Evolutionary conservation across 306 rosid genomes (phyloP), one percentile per base, ranked within the genome.

Genomic region (Dicorynia guianensis): DNA sequence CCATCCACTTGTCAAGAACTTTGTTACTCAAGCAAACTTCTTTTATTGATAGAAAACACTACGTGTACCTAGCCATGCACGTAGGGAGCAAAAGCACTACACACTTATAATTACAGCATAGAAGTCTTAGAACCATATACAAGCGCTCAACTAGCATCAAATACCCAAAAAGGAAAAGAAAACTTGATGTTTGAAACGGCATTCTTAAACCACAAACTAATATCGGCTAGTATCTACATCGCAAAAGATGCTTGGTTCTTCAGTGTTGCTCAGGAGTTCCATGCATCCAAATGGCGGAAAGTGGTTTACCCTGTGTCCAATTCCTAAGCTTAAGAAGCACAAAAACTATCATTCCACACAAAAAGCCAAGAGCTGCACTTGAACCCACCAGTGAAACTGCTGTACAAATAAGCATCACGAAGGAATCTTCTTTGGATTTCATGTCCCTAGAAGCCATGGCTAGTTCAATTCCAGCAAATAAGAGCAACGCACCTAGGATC

Each of bases 391-490:
- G 83, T 0, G 93, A 91, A 71, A 88, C 93, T 0, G 87, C 85
- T 7, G 90, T 84, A 61, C 80, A 78, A 40, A 87, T 4, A 58
- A 91, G 90, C 89, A 83, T 77, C 60, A 88, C 93, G 74, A 89
- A 91, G 5, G 82, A 76, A 57, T 91, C 90, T 47, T 87, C 87
- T 69, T 81, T 85, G 1, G 71, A 81, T n/a, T 75, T 88, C 93
- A 90, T 88, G 64, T 88, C 96, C 76, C 92, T 88, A 1, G 78
- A 79, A 52, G 96, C 84, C 89, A 90, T 87, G 34, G 96, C 94
- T 7, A 93, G 76, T 50, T 93, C 97, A 60, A 93, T 72, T 57
- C 91, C 97, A 4, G 97, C 94, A 54, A 93, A 93, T 57, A 93
- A 36, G 0, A 93, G 80, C 42, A 93, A 13, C 34, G 88, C 91